Conservation (phyloP, 2,329 filamentous ascomycete species). For the Acephala macrosclerotiorum region DNA sequence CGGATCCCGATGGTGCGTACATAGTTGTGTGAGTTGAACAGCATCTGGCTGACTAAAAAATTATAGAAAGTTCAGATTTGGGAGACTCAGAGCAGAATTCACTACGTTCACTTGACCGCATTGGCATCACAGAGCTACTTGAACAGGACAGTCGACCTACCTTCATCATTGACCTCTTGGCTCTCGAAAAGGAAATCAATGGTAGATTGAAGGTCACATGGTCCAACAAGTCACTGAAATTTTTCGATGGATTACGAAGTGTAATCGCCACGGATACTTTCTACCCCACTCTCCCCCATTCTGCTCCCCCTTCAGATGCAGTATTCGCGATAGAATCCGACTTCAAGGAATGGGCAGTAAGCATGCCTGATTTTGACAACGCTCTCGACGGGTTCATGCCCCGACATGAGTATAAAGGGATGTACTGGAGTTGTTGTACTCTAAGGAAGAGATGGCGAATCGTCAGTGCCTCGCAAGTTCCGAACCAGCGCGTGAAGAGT, state of each 20-base stretch:
- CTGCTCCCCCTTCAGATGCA: conserved; percentile 12
- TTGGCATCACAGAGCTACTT: conserved; percentile 35
- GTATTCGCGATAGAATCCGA: conserved; percentile 41
- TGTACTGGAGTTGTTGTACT: conserved; percentile 75
- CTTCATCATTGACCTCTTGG: conserved; percentile 35
- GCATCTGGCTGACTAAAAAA: neutral
- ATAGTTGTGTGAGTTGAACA: neutral
- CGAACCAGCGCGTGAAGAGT: conserved; percentile 31
- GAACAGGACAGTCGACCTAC: conserved; percentile 36
- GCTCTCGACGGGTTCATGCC: conserved; percentile 58
- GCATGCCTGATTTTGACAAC: conserved; percentile 57
- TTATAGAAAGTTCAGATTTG: neutral
- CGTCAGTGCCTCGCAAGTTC: conserved; percentile 51
- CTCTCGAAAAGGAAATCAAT: conserved; percentile 22
- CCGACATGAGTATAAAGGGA: conserved; percentile 65
- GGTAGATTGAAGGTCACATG: conserved; percentile 30
- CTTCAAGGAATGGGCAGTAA: conserved; percentile 74
- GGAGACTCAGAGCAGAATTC: neutral
- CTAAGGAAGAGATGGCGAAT: conserved; percentile 40
- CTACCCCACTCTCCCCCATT: conserved; percentile 20
- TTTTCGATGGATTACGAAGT: conserved; percentile 33
- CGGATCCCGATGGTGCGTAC: conserved; percentile 3
- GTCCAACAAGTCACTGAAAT: conserved; percentile 32
- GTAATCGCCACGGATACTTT: conserved; percentile 34
- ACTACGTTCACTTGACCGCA: conserved; percentile 1